Evolutionary conservation across 352 stramenopile species (phyloP), one percentile per base, ranked within the genome.

Genomic region (Pythium pectinolyticum): DNA sequence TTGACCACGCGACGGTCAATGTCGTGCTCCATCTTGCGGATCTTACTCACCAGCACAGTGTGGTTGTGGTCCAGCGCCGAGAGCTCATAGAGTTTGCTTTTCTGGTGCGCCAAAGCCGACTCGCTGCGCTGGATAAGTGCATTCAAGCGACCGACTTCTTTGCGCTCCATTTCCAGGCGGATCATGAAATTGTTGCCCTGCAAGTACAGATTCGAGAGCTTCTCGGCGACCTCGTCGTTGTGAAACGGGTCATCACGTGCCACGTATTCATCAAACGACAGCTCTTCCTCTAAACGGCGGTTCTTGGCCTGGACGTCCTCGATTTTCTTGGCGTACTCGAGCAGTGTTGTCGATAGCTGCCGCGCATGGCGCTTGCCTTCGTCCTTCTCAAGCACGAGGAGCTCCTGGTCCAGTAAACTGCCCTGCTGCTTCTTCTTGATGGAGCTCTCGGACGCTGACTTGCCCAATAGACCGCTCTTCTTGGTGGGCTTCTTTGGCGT

Each of bases 141-240:
- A 41, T 92, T 90, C 25, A 92, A 63, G 5, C 78, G 72, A 12
- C 69, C 61, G 19, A 94, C 77, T 35, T 94, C 82, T 25, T 92
- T 89, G 27, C 79, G 77, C 63, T 90, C 83, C 8, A 94, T 63
- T 57, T 91, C 83, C 31, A 94, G 55, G 2, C 84, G 82, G 45
- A 89, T 74, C 82, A 92, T 88, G 25, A 89, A 79, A 55, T 94
- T 90, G 70, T 92, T 94, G 34, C 82, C 85, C 63, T 94, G 80
- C 11, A 85, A 24, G 25, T 92, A 89, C 52, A 94, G 19, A 34
- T 90, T 82, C 15, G 80, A 90, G 35, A 94, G 69, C 68, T 92
- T 90, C 45, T 91, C 83, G 46, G 80, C 80, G 1, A 79, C 72
- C 22, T 82, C 69, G 1, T 91, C 78, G 41, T 92, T 92, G 70